Base-by-base conservation (phyloP, 1,284 basidiomycete species). In the Singerocomus inundabilis region DNA sequence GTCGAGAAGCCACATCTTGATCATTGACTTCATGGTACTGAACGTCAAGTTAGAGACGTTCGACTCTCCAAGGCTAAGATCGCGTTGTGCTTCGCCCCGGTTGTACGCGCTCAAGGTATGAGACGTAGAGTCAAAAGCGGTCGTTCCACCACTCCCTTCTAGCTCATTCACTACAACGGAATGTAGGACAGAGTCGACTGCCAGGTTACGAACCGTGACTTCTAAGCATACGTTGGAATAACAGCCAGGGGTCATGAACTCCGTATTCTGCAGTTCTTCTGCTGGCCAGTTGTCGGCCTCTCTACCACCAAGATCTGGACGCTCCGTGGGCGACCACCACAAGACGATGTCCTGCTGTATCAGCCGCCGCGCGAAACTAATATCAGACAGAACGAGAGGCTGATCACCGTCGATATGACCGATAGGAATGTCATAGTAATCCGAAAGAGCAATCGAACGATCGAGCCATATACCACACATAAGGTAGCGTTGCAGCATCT, bases 161-260 rank as follows among this genome's bases (percentile, higher is more conserved):
- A 98, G 80, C 66, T 99, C 96, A 71, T 99, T 98, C 55, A 99
- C 92, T 48, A 93, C 78, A 10, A 95, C 84, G 0, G 95, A 96
- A 63, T 98, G 97, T 11, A 99, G 75, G 8, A 99, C 90, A 0
- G 96, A 86, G 65, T 99, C 89, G 55, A 99, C 88, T 0, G 96
- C 95, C 12, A 99, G 78, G 69, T 99, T 96, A 26, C 90, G 83
- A 11, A 99, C 77, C 7, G 88, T 85, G 53, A 99, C 75, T 58
- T 98, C 93, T 30, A 99, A 76, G 54, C 93, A 95, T 16, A 98
- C 96, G 46, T 96, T 97, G 6, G 90, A 84, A 69, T 97, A 98
- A 50, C 86, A 87, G 0, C 97, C 97, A 2, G 91, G 82, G 1
- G 84, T 81, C 36, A 85, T 77, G 68, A 98, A 93, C 58, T 97